Base-by-base conservation (phyloP, 73 alveolate species). In the Paramecium octaurelia region DNA sequence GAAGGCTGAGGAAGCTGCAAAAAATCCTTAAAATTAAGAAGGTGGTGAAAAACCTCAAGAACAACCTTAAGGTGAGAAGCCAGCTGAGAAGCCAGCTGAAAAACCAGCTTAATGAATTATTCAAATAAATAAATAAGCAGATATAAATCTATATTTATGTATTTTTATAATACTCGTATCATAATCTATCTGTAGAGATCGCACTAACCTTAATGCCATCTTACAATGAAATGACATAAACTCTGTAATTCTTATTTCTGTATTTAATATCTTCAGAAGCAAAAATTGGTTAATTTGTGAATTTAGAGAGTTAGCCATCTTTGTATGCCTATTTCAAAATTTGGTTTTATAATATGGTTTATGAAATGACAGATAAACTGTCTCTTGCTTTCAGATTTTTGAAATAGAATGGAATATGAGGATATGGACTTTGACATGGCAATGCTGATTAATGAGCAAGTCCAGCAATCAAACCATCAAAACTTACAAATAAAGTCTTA, bases 31-130 rank as follows among this genome's bases (percentile, higher is more conserved):
- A 50, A 16, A 50, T 16, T 50, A 50, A 20, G 69, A 54, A 44
- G 91, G 76, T 43, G 91, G 76, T 80, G 91, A 80, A 46, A 80
- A 80, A 64, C 84, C 84, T 31, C 11, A 10, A 11, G 84, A 64
- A 64, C 14, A 64, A 64, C 35, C 80, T 12, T 16, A n/a, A 50
- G 64, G 64, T 16, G 64, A 50, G 5, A 44, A 44, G 11, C 58
- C 58, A 44, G 58, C 84, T 54, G 6, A 54, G 1, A 27, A 27
- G 1, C 31, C 31, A 27, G 31, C 31, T 27, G 31, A 27, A 27
- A 27, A 27, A 27, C 31, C 59, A 54, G 69, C 69, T 18, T 54
- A 54, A 18, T 54, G 69, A 54, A 18, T 54, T 54, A 54, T 54
- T 54, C 20, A 54, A 16, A 54, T 54, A 54, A 23, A 54, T 18